Evolutionary conservation across 495 filamentous ascomycete species (phyloP).

Genomic region (Hypoxylon intermedium): DNA sequence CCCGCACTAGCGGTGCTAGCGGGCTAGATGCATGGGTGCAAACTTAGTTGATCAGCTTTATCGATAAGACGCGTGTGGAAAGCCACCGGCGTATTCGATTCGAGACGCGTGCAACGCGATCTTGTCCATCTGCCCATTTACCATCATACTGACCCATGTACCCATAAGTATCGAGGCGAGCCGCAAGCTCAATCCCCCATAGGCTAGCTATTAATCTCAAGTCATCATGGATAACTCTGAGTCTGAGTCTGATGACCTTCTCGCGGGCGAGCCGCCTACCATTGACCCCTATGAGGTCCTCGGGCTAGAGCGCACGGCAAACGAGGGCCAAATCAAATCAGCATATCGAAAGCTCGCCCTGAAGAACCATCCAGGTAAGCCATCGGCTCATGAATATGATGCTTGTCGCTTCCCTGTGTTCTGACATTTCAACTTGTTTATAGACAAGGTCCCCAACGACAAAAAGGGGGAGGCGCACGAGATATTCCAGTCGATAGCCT

Average conservation of each 20-base stretch:
- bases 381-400: background rate
- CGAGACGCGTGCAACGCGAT: slow-evolving; percentile 31
- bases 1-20: too few relatives aligned
- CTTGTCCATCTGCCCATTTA: background rate
- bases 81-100: background rate
- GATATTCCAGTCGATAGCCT: slow-evolving; percentile 87
- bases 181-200: background rate
- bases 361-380: slow-evolving; percentile 82
- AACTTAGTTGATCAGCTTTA: slow-evolving; percentile 19
- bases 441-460: slow-evolving; percentile 76
- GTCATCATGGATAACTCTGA: slow-evolving; percentile 48
- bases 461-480: slow-evolving; percentile 72
- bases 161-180: too few relatives aligned
- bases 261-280: slow-evolving; percentile 49
- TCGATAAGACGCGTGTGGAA: slow-evolving; percentile 23
- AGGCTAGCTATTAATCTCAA: background rate
- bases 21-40: background rate
- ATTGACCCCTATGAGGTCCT: slow-evolving; percentile 90
- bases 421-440: slow-evolving; percentile 11
- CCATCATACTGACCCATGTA: background rate
- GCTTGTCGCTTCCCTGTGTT: slow-evolving; percentile 28
- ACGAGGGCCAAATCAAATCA: slow-evolving; percentile 76
- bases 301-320: slow-evolving; percentile 66
- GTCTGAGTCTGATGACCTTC: slow-evolving; percentile 48
- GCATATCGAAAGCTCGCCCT: slow-evolving; percentile 89